Conservation (phyloP, 2,329 filamentous ascomycete genomes). For the Talaromyces sp. region DNA sequence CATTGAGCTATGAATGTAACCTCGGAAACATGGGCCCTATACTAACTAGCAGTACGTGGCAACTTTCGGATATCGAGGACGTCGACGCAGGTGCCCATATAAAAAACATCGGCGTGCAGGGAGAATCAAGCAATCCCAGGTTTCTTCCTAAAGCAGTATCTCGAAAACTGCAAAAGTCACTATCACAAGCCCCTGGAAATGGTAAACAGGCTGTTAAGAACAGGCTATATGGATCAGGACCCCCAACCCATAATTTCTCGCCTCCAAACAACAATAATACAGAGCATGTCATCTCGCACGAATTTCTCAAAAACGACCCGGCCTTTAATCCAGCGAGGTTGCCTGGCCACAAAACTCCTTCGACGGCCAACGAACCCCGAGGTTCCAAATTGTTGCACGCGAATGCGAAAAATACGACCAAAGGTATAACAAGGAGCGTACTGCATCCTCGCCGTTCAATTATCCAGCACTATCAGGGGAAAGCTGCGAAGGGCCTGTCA, state of each 20-base stretch:
- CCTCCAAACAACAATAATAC: background rate
- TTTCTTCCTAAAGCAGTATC: background rate
- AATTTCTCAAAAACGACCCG: slow-evolving; percentile 20
- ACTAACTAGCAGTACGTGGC: background rate
- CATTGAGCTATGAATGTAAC: background rate
- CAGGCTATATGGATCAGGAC: background rate
- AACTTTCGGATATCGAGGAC: background rate
- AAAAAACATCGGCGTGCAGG: background rate
- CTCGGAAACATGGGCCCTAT: background rate
- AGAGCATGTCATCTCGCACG: slow-evolving; percentile 4
- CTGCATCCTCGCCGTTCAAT: slow-evolving; percentile 27
- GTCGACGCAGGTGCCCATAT: background rate
- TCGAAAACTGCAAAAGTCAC: background rate
- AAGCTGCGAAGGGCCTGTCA: slow-evolving; percentile 25
- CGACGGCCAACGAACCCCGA: slow-evolving; percentile 12
- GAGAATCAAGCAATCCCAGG: background rate
- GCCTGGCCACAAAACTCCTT: slow-evolving; percentile 14
- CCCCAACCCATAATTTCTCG: background rate
- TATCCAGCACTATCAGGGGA: slow-evolving; percentile 26
- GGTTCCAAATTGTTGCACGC: background rate
- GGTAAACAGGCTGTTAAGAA: background rate
- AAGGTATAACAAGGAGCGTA: slow-evolving; percentile 18
- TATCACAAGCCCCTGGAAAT: background rate
- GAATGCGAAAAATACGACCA: slow-evolving; percentile 13
- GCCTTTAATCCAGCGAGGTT: slow-evolving; percentile 30